Conservation (phyloP, 768 basidiomycete species). For the Boletus eberwhitei region DNA sequence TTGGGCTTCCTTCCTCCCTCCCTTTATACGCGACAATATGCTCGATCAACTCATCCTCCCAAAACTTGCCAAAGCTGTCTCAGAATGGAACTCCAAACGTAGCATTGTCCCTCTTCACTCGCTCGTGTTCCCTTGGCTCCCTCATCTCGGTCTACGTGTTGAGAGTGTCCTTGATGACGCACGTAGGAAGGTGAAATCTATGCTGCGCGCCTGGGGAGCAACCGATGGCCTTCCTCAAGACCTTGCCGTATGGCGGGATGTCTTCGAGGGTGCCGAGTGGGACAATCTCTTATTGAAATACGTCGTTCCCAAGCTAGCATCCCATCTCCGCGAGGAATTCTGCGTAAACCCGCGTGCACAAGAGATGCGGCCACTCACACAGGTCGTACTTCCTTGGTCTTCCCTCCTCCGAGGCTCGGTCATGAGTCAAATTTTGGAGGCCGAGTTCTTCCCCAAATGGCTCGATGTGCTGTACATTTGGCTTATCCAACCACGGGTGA, state of each 20-base stretch:
- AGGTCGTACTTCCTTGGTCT: conserved; percentile 71
- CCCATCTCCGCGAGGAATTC: conserved; percentile 79
- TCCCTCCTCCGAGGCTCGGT: conserved; percentile 70
- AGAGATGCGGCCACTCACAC: conserved; percentile 76
- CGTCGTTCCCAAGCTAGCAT: conserved; percentile 87
- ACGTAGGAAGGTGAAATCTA: conserved; percentile 75
- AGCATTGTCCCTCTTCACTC: conserved; percentile 61
- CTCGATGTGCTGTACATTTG: conserved; percentile 86
- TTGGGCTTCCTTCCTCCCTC: conserved; percentile 85
- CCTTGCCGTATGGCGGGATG: conserved; percentile 77
- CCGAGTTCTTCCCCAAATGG: conserved; percentile 98
- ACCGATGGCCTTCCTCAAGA: conserved; percentile 75
- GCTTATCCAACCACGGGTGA: conserved; percentile 87
- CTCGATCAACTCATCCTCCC: conserved; percentile 95
- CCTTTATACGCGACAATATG: conserved; percentile 91
- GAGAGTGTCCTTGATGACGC: conserved; percentile 88
- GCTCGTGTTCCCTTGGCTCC: conserved; percentile 95
- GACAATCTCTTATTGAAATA: conserved; percentile 87
- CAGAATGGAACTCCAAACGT: conserved; percentile 74
- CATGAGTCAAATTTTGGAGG: conserved; percentile 80
- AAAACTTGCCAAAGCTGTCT: conserved; percentile 81
- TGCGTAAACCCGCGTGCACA: conserved; percentile 88
- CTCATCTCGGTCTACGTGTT: conserved; percentile 76
- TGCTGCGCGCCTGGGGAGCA: conserved; percentile 72
- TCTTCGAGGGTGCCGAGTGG: conserved; percentile 84